Conservation (phyloP, 2,329 filamentous ascomycete genomes). For the Aspergillus caelatus region DNA sequence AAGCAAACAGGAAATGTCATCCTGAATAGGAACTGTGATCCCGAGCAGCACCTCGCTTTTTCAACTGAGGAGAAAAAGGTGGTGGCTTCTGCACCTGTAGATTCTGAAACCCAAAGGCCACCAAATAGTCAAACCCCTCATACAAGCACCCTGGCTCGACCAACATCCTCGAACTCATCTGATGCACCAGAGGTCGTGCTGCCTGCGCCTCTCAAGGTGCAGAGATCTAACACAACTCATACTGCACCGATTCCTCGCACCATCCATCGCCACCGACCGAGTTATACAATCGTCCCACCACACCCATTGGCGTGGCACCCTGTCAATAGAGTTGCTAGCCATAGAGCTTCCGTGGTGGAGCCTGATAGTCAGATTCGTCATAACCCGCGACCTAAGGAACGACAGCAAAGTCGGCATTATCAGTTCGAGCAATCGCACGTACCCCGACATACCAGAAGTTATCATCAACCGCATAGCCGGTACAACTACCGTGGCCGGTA, state of each 20-base stretch:
- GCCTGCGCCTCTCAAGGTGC: slow-evolving; percentile 28
- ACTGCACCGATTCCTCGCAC: slow-evolving; percentile 18
- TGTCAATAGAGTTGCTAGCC: slow-evolving; percentile 13
- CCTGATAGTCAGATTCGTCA: slow-evolving; percentile 15
- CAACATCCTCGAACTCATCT: slow-evolving; percentile 36
- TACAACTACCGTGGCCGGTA: slow-evolving; percentile 26
- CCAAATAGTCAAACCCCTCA: neutral
- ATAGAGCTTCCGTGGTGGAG: slow-evolving; percentile 12
- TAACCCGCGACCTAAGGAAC: slow-evolving; percentile 14
- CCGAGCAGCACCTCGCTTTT: slow-evolving; percentile 9
- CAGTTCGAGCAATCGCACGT: slow-evolving; percentile 29
- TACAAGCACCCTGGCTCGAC: slow-evolving; percentile 19
- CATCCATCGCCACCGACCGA: slow-evolving; percentile 29
- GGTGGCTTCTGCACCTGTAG: neutral
- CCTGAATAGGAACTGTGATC: slow-evolving; percentile 11
- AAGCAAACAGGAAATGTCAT: slow-evolving; percentile 24
- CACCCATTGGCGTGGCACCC: slow-evolving; percentile 13
- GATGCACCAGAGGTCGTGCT: slow-evolving; percentile 40
- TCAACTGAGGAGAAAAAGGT: slow-evolving; percentile 7
- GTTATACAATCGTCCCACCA: slow-evolving; percentile 23
- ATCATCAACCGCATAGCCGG: slow-evolving; percentile 28
- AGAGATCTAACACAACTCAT: slow-evolving; percentile 28
- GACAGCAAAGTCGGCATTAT: slow-evolving; percentile 22
- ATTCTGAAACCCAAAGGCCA: neutral
- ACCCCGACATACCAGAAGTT: slow-evolving; percentile 33